These are phyloP conservation scores for Nemania abortiva DNA, from an alignment of 2,329 filamentous ascomycete genomes.

Conservation along the genomic window DNA sequence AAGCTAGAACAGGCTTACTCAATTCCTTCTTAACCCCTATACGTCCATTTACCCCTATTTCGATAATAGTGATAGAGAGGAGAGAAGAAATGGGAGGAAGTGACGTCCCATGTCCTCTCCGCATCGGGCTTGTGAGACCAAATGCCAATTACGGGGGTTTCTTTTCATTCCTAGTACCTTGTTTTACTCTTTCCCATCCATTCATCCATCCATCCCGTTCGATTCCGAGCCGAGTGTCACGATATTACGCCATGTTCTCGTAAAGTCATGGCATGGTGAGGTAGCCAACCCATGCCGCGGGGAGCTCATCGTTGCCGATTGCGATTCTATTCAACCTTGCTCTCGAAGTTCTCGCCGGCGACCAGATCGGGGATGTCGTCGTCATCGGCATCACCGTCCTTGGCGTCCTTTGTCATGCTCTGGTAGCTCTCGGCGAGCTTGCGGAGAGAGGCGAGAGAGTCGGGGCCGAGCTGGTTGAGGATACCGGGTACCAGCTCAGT, in stretches of 20 bases:
- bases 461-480: slow-evolving; percentile 98
- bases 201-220: slow-evolving; percentile 15
- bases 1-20: slow-evolving; percentile 33
- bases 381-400: slow-evolving; percentile 81
- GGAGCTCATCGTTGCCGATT: slow-evolving; percentile 13
- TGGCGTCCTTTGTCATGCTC: slow-evolving; percentile 96
- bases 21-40: slow-evolving; percentile 30
- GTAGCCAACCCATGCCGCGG: slow-evolving; percentile 25
- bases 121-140: slow-evolving; percentile 14
- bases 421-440: slow-evolving; percentile 99
- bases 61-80: slow-evolving; percentile 16
- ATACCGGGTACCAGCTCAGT: slow-evolving; percentile 99
- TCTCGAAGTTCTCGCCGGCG: slow-evolving; percentile 97
- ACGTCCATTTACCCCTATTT: slow-evolving; percentile 21
- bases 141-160: slow-evolving; percentile 30
- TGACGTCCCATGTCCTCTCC: slow-evolving; percentile 23
- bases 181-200: slow-evolving; percentile 23
- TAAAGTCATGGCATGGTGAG: slow-evolving; percentile 26
- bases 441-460: slow-evolving; percentile 96
- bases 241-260: slow-evolving; percentile 35
- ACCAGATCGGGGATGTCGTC: slow-evolving; percentile 98
- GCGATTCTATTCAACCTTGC: slow-evolving; percentile 85
- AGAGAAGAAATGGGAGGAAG: slow-evolving; percentile 14
- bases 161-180: slow-evolving; percentile 18
- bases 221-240: slow-evolving; percentile 33